Evolutionary conservation across 2,329 filamentous ascomycete species (phyloP), one percentile per base, ranked within the genome.

Genomic region (Colletotrichum destructivum): DNA sequence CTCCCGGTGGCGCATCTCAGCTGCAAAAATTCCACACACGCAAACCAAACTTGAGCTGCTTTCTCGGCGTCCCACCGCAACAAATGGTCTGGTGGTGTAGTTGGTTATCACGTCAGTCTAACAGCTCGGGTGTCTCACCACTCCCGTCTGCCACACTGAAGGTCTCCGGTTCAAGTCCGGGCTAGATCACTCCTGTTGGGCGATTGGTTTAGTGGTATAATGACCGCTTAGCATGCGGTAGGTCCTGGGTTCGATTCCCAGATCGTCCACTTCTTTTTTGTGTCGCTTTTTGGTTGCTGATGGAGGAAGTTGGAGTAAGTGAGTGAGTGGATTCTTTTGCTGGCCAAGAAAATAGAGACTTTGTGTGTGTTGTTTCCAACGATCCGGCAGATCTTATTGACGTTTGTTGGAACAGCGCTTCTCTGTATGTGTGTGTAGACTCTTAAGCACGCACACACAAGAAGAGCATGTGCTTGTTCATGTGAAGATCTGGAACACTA

Each of bases 81-180:
- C 83, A 84, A 85, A 49, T 69, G 69, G 69, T 71, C 60, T 71
- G 59, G 68, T 80, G 77, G 78, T 79, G 78, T 79, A 80, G 83
- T 84, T 84, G 83, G 82, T 84, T 83, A 84, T 84, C 83, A 84
- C 83, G 80, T 84, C 81, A 84, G 82, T 84, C 82, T 84, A 85
- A 85, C 82, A 80, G 51, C 1, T 47, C n/a, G 64, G 18, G 13
- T 16, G 26, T 15, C 12, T 52, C 51, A 4, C 15, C 21, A 4
- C 16, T 16, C 63, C 18, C 56, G 57, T 31, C 64, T 46, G 51
- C 35, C 13, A 38, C 69, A 71, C 65, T 71, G 69, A 71, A 71
- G 69, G 65, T 71, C 69, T 71, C 69, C 69, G 65, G 69, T 71
- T 71, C 69, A 69, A 71, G 65, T 69, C 69, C 59, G 65, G 69